Percentiles rank a stretch among this genome's conserved stretches.
Evolutionary conservation across 2,329 filamentous ascomycete genomes (phyloP).

Genomic region (Kalmusia sp.): DNA sequence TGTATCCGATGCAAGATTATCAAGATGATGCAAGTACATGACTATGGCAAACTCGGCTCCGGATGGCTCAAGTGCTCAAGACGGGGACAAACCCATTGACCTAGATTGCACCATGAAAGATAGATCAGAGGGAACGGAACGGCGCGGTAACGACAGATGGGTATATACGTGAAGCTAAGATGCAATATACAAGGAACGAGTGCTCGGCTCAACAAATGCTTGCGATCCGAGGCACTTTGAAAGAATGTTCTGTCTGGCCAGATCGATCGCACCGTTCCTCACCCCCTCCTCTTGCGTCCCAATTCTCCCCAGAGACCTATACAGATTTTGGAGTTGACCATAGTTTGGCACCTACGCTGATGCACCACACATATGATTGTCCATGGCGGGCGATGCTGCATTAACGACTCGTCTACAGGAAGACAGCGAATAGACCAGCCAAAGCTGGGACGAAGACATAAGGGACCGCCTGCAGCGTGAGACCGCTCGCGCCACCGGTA

Average conservation of each 20-base stretch:
- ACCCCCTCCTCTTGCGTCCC: neutral
- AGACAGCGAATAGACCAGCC: slow-evolving; percentile 20
- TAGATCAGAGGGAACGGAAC: neutral
- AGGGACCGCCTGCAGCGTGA: slow-evolving; percentile 22
- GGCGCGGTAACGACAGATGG: neutral
- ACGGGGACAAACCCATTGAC: no score
- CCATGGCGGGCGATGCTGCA: neutral
- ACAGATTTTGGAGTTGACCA: no score
- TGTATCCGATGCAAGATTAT: no score
- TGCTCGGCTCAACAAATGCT: neutral
- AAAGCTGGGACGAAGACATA: slow-evolving; percentile 24
- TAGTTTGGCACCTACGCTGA: no score
- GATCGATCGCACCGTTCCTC: neutral
- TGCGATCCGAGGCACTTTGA: neutral
- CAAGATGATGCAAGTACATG: no score
- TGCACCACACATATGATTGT: neutral
- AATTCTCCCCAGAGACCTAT: no score
- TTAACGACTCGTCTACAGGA: slow-evolving; percentile 18
- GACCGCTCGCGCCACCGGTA: slow-evolving; percentile 16
- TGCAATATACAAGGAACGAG: neutral
- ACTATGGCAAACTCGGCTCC: no score
- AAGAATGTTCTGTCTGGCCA: neutral
- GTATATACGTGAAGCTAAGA: neutral
- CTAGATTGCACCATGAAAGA: no score
- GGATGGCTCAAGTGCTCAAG: no score